Evolutionary conservation across 2,329 filamentous ascomycete genomes (phyloP).

Genomic region (Alternaria metachromatica): DNA sequence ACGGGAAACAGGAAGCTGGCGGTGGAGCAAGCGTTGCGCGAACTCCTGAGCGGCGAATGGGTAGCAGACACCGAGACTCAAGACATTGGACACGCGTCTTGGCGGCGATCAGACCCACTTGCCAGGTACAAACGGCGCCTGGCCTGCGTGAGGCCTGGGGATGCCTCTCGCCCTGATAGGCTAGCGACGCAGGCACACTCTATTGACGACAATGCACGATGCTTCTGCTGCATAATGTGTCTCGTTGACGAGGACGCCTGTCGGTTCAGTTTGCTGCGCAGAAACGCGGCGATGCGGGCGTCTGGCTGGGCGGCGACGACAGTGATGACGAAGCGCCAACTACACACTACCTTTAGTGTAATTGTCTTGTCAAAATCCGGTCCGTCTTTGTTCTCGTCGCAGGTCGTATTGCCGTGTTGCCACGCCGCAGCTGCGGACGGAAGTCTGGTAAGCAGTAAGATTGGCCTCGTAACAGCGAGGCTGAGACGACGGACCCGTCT

Average conservation of each 20-base stretch:
- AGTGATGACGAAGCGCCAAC: conserved; percentile 20
- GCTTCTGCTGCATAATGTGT: conserved; percentile 17
- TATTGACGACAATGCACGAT: conserved; percentile 5
- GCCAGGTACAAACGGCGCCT: conserved; percentile 9
- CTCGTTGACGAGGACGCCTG: conserved; percentile 8
- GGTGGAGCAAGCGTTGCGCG: conserved; percentile 16
- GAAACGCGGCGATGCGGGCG: neutral
- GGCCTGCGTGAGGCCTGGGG: neutral
- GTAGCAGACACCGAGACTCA: conserved; percentile 11
- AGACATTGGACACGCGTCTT: conserved; percentile 16
- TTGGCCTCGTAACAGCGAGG: conserved; percentile 17
- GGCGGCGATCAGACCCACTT: conserved; percentile 15
- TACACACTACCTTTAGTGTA: conserved; percentile 12
- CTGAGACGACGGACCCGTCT: neutral
- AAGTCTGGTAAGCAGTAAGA: neutral
- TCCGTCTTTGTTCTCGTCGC: conserved; percentile 6
- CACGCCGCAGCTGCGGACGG: conserved; percentile 18
- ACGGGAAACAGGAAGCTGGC: conserved; percentile 7
- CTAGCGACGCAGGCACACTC: conserved; percentile 5
- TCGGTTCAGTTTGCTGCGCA: conserved; percentile 1
- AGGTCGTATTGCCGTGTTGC: conserved; percentile 20
- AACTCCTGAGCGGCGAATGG: conserved; percentile 16
- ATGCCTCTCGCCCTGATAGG: conserved; percentile 16
- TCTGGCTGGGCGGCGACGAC: conserved; percentile 1
- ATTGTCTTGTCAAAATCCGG: neutral